phyloP scores from a whole-genome alignment of 306 rosid species.

The Cucurbita maxima region DNA sequence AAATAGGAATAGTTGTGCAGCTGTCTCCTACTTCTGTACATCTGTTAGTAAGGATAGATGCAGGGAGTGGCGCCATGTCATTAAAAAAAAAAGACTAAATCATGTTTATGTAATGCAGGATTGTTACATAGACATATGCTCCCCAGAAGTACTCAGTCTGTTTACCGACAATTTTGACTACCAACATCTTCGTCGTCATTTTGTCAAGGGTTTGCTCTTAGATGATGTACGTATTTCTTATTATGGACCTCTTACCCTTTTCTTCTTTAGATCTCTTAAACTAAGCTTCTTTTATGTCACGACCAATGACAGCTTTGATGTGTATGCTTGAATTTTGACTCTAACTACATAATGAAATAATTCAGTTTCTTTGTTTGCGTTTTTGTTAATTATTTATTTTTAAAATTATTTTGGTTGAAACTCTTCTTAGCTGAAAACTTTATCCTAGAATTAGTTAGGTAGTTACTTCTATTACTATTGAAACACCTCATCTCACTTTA shows the following conservation, averaged over 20 bases:
- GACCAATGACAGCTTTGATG: not conserved
- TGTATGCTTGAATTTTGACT: not conserved
- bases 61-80: not conserved
- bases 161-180: conserved; percentile 96
- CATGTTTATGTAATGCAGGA: conserved; percentile 47
- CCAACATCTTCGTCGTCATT: conserved; percentile 95
- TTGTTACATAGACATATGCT: conserved; percentile 88
- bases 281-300: conserved; percentile 5
- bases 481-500: not conserved
- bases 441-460: not conserved
- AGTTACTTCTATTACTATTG: not conserved
- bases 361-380: not conserved
- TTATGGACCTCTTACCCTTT: conserved; percentile 1
- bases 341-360: not conserved
- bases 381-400: not conserved
- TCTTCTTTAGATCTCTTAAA: not conserved
- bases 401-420: not conserved
- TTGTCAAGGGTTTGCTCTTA: conserved; percentile 87
- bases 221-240: conserved; percentile 59
- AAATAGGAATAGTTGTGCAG: not conserved
- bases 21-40: not conserved
- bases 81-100: not conserved
- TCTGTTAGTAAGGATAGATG: not conserved
- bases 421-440: not conserved
- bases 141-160: conserved; percentile 92